phyloP scores from a whole-genome alignment of 2,329 filamentous ascomycete species.

The Coniella lustricola region DNA sequence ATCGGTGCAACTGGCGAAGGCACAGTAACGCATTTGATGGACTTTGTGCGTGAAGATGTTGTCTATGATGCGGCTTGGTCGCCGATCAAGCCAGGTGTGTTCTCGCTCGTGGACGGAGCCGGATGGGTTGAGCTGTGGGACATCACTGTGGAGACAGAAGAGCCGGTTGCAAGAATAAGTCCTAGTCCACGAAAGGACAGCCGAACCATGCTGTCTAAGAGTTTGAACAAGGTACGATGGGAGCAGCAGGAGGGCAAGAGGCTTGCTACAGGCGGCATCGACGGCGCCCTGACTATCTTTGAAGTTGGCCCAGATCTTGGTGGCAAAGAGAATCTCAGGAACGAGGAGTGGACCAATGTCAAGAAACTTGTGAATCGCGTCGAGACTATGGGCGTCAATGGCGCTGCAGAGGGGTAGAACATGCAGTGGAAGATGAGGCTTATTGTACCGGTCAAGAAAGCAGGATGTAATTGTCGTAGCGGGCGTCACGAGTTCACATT shows the following conservation, averaged over 20 bases:
- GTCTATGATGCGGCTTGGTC: conserved; percentile 97
- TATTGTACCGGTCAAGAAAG: too few species aligned
- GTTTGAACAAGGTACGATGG: conserved; percentile 92
- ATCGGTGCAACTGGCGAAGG: conserved; percentile 35
- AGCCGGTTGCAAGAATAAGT: conserved; percentile 74
- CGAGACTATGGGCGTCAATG: conserved; percentile 53
- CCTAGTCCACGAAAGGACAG: conserved; percentile 61
- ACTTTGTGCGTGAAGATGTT: conserved; percentile 89
- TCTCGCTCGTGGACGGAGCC: conserved; percentile 87
- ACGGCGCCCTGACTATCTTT: conserved; percentile 85
- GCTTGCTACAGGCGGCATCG: conserved; percentile 84
- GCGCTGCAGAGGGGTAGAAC: conserved; percentile 34
- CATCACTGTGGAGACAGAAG: conserved; percentile 83
- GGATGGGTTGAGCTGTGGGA: conserved; percentile 95
- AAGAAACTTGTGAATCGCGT: conserved; percentile 80
- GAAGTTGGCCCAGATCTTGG: conserved; percentile 80
- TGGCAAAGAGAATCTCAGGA: conserved; percentile 73
- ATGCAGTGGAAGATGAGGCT: neutral
- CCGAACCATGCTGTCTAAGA: conserved; percentile 67
- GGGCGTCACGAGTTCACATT: conserved; percentile 1
- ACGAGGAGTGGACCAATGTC: conserved; percentile 87
- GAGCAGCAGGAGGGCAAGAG: conserved; percentile 82
- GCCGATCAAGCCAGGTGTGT: conserved; percentile 86
- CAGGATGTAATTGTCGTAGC: neutral
- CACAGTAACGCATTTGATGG: conserved; percentile 66